A percentile compares a stretch with the other conserved stretches of the same genome.
Conservation (phyloP, 306 rosid species). For the Vigna hirtella region DNA sequence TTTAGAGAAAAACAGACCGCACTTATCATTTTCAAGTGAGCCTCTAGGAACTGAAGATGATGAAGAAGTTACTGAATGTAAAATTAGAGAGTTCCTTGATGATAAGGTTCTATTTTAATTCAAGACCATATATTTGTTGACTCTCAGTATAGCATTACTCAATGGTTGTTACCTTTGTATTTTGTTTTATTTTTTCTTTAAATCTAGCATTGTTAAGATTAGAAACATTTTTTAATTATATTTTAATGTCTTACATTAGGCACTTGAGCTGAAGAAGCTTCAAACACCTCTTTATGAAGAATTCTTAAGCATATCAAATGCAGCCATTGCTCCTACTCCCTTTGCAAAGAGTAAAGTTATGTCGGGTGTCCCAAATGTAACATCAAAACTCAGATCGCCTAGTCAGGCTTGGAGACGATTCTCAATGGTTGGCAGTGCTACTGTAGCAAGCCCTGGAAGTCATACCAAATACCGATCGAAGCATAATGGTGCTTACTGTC, state of each 20-base stretch:
- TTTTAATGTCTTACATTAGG: conserved; percentile 57
- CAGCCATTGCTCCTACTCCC: conserved; percentile 54
- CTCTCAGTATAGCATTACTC: conserved; percentile 31
- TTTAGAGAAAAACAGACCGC: conserved; percentile 53
- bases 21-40: conserved; percentile 65
- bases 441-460: conserved; percentile 55
- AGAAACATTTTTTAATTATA: conserved; percentile 9
- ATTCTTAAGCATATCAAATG: conserved; percentile 67
- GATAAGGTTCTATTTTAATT: conserved; percentile 66
- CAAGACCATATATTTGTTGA: conserved; percentile 29
- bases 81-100: conserved; percentile 88
- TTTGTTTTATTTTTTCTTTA: conserved; percentile 34
- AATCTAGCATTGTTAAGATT: conserved; percentile 19
- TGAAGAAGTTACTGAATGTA: conserved; percentile 85
- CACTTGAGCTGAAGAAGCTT: conserved; percentile 82
- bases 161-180: conserved; percentile 12
- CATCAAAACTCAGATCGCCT: conserved; percentile 72
- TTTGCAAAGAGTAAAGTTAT: conserved; percentile 51
- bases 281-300: conserved; percentile 90
- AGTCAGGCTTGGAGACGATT: conserved; percentile 65
- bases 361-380: conserved; percentile 54
- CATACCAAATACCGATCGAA: conserved; percentile 53
- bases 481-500: conserved; percentile 50
- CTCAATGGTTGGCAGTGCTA: conserved; percentile 57
- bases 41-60: conserved; percentile 75